These are phyloP conservation scores for Artemisia argyi DNA, from an alignment of 129 eudicot species.

Conservation along the genomic window DNA sequence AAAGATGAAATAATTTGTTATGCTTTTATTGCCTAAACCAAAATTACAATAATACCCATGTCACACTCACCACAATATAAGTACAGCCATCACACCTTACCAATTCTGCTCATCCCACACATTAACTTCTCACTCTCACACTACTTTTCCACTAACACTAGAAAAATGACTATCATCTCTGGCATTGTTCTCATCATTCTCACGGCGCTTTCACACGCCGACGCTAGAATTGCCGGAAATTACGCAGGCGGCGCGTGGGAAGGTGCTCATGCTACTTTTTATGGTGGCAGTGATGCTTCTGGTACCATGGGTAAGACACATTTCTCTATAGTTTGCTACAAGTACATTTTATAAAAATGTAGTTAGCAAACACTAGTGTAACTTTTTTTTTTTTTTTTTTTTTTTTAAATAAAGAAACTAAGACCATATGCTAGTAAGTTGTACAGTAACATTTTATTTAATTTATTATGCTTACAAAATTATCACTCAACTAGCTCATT, in stretches of 20 bases:
- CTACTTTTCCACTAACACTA: background rate
- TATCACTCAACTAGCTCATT: no score
- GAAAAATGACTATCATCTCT: conserved; percentile 20
- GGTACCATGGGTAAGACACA: conserved; percentile 82
- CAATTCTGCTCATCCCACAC: conserved; percentile 10
- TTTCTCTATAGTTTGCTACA: background rate
- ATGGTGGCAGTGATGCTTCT: conserved; percentile 94
- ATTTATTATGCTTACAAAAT: no score
- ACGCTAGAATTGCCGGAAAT: conserved; percentile 79
- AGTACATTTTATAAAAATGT: background rate
- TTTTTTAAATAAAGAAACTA: no score
- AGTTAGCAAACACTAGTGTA: background rate
- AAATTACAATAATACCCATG: conserved; percentile 26
- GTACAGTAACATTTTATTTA: no score
- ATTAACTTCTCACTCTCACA: background rate
- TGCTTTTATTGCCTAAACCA: background rate
- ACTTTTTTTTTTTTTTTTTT: no score
- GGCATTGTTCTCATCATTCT: conserved; percentile 26
- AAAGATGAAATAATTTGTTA: background rate
- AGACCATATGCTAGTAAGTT: no score
- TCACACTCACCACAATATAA: conserved; percentile 16
- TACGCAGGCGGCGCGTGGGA: conserved; percentile 79
- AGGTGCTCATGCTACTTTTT: conserved; percentile 89
- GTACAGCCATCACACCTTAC: conserved; percentile 19
- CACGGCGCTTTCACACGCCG: conserved; percentile 26